These are phyloP conservation scores for Suillus brevipes DNA, from an alignment of 768 basidiomycete species.

Conservation along the genomic window DNA sequence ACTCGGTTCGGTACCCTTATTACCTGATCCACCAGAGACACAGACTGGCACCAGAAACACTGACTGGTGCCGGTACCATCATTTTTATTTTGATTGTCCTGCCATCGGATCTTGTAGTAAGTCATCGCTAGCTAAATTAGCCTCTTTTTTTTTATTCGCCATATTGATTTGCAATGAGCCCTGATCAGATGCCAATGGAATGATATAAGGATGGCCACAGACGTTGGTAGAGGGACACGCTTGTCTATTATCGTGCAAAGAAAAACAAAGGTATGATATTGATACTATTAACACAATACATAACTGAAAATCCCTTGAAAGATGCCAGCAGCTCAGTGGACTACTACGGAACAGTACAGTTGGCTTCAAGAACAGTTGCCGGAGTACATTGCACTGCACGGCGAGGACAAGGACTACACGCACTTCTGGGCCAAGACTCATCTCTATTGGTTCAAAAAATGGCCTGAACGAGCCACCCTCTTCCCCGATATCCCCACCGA, in stretches of 20 bases:
- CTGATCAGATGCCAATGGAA: not conserved
- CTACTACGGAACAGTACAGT: not conserved
- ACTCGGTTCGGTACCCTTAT: not conserved
- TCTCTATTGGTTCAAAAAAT: constrained; percentile 6
- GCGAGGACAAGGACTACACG: not conserved
- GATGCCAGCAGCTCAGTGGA: not conserved
- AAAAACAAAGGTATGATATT: not conserved
- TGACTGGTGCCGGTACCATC: not conserved
- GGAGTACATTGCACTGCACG: not conserved
- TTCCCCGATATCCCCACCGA: not conserved
- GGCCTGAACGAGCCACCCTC: not conserved
- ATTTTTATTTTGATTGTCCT: not conserved
- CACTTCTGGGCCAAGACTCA: not conserved
- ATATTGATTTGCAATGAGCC: not conserved
- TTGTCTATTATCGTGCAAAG: not conserved
- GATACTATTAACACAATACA: not conserved
- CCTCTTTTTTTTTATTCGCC: not conserved
- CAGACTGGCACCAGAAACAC: not conserved
- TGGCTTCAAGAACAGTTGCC: not conserved
- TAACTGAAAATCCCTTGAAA: not conserved
- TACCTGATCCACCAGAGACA: not conserved
- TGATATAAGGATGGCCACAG: not conserved
- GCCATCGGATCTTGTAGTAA: not conserved
- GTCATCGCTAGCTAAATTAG: not conserved
- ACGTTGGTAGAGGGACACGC: not conserved